Percentiles rank a stretch among this genome's conserved stretches.
Conservation (phyloP, 495 filamentous ascomycete species). For the Penicillium steckii region DNA sequence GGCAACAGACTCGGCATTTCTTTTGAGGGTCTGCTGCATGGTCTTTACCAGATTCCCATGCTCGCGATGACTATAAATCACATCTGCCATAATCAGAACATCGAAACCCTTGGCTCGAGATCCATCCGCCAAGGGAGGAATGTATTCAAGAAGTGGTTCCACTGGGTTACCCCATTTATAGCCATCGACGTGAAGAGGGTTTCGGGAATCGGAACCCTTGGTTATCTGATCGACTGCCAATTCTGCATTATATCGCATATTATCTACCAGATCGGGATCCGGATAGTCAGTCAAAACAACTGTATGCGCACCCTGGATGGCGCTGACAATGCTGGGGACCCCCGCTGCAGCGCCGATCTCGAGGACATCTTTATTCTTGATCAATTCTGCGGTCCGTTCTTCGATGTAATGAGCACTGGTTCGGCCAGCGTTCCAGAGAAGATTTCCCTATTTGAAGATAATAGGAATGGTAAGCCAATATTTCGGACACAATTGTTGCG, state of each 20-base stretch:
- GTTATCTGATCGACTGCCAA: conserved; percentile 35
- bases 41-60: conserved; percentile 73
- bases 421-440: conserved; percentile 86
- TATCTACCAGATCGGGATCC: conserved; percentile 74
- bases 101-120: conserved; percentile 57
- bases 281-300: conserved; percentile 89
- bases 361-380: conserved; percentile 64
- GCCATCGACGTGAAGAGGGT: conserved; percentile 55
- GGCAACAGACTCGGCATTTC: conserved; percentile 55
- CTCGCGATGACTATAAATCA: conserved; percentile 86
- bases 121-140: conserved; percentile 28
- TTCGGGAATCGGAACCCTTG: conserved; percentile 8
- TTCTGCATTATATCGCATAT: conserved; percentile 70
- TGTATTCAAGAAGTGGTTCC: conserved; percentile 48
- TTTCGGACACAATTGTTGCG: conserved; percentile 1
- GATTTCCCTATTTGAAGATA: conserved; percentile 59
- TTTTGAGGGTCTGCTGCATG: conserved; percentile 60
- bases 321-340: conserved; percentile 76
- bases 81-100: conserved; percentile 78
- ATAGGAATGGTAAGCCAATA: conserved; percentile 6
- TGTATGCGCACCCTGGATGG: conserved; percentile 62
- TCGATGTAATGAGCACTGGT: conserved; percentile 77
- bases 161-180: conserved; percentile 76
- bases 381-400: conserved; percentile 50
- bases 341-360: conserved; percentile 91